Percentiles rank a stretch among this genome's conserved stretches.
phyloP scores from a whole-genome alignment of 2,329 filamentous ascomycete genomes.

The Escovopsis sp. region DNA sequence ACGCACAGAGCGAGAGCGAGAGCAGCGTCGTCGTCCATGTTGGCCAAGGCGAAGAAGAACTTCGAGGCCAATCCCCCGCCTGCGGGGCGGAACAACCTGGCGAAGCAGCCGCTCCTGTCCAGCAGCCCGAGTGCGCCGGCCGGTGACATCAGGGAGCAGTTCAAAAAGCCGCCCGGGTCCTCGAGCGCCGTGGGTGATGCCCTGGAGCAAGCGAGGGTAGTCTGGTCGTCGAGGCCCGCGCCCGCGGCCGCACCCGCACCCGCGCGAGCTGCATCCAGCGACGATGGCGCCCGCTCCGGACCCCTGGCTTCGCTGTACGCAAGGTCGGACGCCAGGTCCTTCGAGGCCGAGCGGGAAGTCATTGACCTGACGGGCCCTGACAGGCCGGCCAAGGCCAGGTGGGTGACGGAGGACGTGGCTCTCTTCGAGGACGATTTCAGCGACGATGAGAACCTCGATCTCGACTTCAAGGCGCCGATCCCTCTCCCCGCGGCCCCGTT shows the following conservation, averaged over 20 bases:
- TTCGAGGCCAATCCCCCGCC: constrained; percentile 24
- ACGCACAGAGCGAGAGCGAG: constrained; percentile 7
- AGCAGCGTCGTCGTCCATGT: constrained; percentile 15
- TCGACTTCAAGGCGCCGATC: constrained; percentile 48
- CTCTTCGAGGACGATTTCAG: constrained; percentile 77
- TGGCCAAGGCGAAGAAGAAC: constrained; percentile 21
- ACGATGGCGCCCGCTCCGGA: constrained; percentile 17
- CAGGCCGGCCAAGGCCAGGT: constrained; percentile 12
- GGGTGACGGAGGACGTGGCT: constrained; percentile 26
- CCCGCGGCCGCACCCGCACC: too few species aligned
- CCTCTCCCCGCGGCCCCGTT: constrained; percentile 27
- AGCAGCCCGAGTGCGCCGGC: constrained; percentile 34
- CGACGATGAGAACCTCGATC: constrained; percentile 63
- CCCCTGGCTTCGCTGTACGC: constrained; percentile 28
- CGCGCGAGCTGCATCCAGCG: too few species aligned
- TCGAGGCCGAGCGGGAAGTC: constrained; percentile 16
- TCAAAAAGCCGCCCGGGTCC: constrained; percentile 28
- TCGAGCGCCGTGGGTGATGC: constrained; percentile 4
- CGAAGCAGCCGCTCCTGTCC: constrained; percentile 42
- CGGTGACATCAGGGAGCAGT: constrained; percentile 34
- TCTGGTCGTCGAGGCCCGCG: too few species aligned
- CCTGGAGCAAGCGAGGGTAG: too few species aligned
- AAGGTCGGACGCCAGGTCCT: constrained; percentile 28
- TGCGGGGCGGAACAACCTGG: constrained; percentile 19
- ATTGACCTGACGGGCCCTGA: constrained; percentile 22